Base-by-base conservation (phyloP, 176 grass and related monocot genomes). In the Phragmites australis region DNA sequence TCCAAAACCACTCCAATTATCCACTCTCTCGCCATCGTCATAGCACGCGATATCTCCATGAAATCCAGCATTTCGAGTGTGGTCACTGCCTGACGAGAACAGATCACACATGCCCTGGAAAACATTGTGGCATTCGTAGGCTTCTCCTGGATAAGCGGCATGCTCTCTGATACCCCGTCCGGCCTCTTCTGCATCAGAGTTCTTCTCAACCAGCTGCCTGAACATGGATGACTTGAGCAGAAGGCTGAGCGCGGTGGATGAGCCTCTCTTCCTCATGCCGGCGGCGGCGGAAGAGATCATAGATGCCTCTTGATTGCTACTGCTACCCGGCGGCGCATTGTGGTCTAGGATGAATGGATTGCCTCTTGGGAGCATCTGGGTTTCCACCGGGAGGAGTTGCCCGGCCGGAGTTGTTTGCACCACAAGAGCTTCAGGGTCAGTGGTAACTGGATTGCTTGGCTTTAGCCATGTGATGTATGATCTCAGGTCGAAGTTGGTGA, bases 391-490 rank as follows among this genome's bases (percentile, higher is more conserved):
- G 45, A 64, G 41, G 64, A 83, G 74, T 4, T 57, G 73, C 23
- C 80, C 81, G 13, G 37, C 10, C 6, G 70, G 63, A 12, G 63
- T 1, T 0, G 46, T 5, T 16, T 80, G 82, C 83, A 83, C 56
- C 8, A 65, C 27, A 21, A 82, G 74, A 18, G 44, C 43, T 9
- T 80, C 69, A 25, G 63, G 81, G 34, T 79, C 73, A 17, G 66
- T 22, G 61, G 23, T 51, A 7, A 52, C 21, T 0, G 85, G 68
- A 44, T 61, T 8, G 30, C 39, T 45, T 9, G 92, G 86, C 34
- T 88, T 94, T 9, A 91, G 83, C 92, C 92, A 91, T 29, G 83
- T 86, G 86, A 94, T 94, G 82, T 91, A 94, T 22, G 85, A 88
- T 4, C 92, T 68, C 15, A 94, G 79, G 71, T 94, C 86, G 65